Base-by-base conservation (phyloP, 495 filamentous ascomycete genomes). In the Trichoderma asperelloides region DNA sequence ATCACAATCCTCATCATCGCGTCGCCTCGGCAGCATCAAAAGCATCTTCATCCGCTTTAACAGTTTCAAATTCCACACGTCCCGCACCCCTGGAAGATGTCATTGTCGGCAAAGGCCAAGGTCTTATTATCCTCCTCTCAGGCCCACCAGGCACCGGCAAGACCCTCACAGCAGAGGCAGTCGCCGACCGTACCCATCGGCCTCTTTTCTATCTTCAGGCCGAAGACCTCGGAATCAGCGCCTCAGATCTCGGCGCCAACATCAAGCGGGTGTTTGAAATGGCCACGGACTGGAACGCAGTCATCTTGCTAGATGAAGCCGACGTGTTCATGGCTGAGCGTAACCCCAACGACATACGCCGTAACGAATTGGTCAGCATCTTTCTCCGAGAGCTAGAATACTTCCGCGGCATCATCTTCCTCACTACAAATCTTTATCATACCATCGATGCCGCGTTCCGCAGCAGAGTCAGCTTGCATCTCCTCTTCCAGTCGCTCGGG, bases 111-210 rank as follows among this genome's bases (percentile, higher is more conserved):
- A 69, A 69, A 71, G 72, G 73, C 15, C 65, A 73, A 66, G 78
- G 71, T 57, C 71, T 69, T 11, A 73, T 77, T 66, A 71, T 77
- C 28, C 68, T 78, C 30, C 70, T 78, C 7, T 65, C 65, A 25
- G 86, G 87, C 0, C 75, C 74, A 2, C 85, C 86, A 0, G 86
- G 85, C 0, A 79, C 80, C 1, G 85, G 86, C 12, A 88, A 89
- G 71, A 88, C 86, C 2, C 72, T 84, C 0, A 88, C 85, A 16
- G 86, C 85, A 5, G 81, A 83, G 67, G 73, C 75, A 11, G 77
- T 86, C 6, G 83, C 86, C 0, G 83, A 86, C 65, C 70, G 78
- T 13, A 79, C 78, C 1, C 70, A 78, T 8, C 75, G 75, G 1
- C 84, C 86, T 0, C 74, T 88, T 0, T 84, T 84, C 69, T 74